Evolutionary conservation across 345 rosid genomes (phyloP).

Genomic region (Eucalyptus cladocalyx): DNA sequence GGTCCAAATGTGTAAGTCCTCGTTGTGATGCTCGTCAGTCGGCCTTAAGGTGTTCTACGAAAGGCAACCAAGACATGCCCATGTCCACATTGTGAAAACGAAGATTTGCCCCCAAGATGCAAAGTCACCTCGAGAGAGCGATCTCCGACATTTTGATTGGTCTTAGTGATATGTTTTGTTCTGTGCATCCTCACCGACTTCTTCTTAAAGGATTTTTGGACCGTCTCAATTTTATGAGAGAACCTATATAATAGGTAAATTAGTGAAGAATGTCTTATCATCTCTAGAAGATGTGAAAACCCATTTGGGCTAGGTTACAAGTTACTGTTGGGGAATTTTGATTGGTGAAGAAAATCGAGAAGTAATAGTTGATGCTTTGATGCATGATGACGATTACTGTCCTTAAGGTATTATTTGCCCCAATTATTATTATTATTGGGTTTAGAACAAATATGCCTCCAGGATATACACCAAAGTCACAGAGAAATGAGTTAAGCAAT

Average conservation of each 20-base stretch:
- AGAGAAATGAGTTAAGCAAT: no score
- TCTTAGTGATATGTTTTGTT: not conserved
- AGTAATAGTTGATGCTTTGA: no score
- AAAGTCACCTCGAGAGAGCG: not conserved
- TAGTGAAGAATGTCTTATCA: not conserved
- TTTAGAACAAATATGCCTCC: no score
- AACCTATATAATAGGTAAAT: not conserved
- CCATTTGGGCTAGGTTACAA: not conserved
- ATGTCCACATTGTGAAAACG: not conserved
- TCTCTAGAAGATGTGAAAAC: not conserved
- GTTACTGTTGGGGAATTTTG: no score
- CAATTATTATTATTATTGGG: rapidly evolving
- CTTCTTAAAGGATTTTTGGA: not conserved
- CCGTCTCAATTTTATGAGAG: not conserved
- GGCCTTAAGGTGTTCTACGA: not conserved
- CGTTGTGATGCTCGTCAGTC: not conserved
- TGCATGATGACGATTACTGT: no score
- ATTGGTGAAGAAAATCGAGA: no score
- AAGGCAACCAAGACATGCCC: not conserved
- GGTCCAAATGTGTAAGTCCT: not conserved
- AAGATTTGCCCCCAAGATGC: not conserved
- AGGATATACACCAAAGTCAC: no score
- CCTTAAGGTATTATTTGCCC: no score
- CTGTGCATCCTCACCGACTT: not conserved
- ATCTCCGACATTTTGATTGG: not conserved